Conservation (phyloP, 352 stramenopile genomes). For the Pythium angustatum region DNA sequence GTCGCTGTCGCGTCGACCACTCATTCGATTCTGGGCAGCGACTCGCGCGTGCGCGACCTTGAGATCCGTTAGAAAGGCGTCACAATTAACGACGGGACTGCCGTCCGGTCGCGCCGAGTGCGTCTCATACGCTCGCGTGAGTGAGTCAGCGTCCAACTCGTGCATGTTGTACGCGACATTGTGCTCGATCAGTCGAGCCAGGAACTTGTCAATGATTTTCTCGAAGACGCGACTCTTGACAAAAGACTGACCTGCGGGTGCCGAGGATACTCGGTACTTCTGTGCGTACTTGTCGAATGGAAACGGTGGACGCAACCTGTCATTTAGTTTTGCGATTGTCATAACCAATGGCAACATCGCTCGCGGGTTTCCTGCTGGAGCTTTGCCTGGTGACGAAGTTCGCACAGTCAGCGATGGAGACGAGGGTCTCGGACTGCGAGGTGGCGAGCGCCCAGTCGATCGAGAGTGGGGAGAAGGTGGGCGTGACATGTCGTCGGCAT, state of each 20-base stretch:
- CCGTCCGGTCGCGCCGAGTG: neutral
- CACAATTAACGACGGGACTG: conserved; percentile 40
- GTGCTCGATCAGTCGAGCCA: conserved; percentile 54
- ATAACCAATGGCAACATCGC: conserved; percentile 24
- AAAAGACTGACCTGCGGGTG: conserved; percentile 22
- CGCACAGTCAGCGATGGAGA: conserved; percentile 18
- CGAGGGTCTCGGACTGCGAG: conserved; percentile 11
- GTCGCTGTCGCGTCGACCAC: conserved; percentile 18
- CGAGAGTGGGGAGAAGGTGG: neutral
- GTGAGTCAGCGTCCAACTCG: conserved; percentile 51
- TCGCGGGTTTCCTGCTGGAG: neutral
- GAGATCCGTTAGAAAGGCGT: conserved; percentile 55
- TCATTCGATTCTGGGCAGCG: conserved; percentile 1
- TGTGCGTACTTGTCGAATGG: conserved; percentile 77
- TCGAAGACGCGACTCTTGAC: conserved; percentile 69
- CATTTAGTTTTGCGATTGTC: conserved; percentile 50
- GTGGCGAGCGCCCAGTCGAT: conserved; percentile 7
- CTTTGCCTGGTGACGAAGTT: conserved; percentile 7
- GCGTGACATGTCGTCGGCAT: no score
- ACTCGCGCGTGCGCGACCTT: conserved; percentile 34
- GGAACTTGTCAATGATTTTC: conserved; percentile 79
- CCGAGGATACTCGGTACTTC: conserved; percentile 48
- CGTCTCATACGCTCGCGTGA: conserved; percentile 28
- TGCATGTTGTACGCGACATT: conserved; percentile 68
- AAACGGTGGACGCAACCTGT: conserved; percentile 48